Base-by-base conservation (phyloP, 805 yeast species). In the Wickerhamomyces ciferrii region DNA sequence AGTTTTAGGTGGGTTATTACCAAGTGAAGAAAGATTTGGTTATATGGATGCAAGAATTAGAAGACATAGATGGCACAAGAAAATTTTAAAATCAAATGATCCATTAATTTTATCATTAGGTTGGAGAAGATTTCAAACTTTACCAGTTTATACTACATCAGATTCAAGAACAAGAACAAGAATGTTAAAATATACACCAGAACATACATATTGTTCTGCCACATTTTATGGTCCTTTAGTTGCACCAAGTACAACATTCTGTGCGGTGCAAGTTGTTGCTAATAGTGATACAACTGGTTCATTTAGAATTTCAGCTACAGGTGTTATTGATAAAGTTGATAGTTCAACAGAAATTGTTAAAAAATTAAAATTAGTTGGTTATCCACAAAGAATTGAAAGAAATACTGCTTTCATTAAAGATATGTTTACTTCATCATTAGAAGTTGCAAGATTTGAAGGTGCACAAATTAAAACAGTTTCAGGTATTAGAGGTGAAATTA, bases 1-100 rank as follows among this genome's bases (percentile, higher is more conserved):
- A 25, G 78, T 94, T 17, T 69, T 95, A 56, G 99, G 99, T 48
- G 97, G 98, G 3, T 70, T 94, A 48, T 71, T 92, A 49, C 81
- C 94, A 34, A 88, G 96, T 5, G 99, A 94, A 63, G 85, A 90
- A 48, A 76, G 96, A 60, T 92, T 91, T 62, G 99, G 99, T 6
- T 84, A 87, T 60, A 74, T 90, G 70, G 92, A 88, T 61, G 97
- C 88, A 42, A 81, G 98, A 70, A 81, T 94, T 50, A 90, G 97
- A 80, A 83, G 97, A 68, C 99, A 94, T 65, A 83, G 99, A 72
- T 94, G 99, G 99, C 97, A 94, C 69, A 92, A 90, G 63, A 90
- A 90, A 75, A 88, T 95, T 48, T 74, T 94, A 58, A 94, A 94
- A 67, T 81, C 97, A 10, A 95, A 89, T 61, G 99, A 94, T 69